Base-by-base conservation (phyloP, 2,329 filamentous ascomycete genomes). In the Penicillium rolfsii region DNA sequence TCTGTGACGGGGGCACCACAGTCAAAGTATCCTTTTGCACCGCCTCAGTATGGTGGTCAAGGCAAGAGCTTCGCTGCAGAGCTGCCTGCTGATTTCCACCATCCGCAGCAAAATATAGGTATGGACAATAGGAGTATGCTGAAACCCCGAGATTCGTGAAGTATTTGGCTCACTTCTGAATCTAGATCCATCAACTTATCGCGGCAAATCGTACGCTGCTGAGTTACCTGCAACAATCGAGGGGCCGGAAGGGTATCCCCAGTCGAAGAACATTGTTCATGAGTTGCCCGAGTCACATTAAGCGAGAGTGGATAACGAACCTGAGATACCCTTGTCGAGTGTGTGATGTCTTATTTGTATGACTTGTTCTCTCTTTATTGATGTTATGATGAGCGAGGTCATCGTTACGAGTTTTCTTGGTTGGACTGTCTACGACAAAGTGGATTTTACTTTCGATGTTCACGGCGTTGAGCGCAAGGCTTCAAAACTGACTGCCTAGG, bases 81-180 rank as follows among this genome's bases (percentile, higher is more conserved):
- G 28, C 50, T 68, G 22, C 63, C 65, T 5, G 66, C 55, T 12
- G 64, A 62, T 40, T 63, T 43, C 22, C n/a, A 54, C 8, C 52
- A 54, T 43, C 26, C 36, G 9, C 52, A 41, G 16, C 38, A 28
- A 43, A 8, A n/a, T 14, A 16, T 14, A 33, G 52, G 54, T 30
- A 57, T 55, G 50, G 36, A 30, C 4, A 41, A 14, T 36, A 22
- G 19, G 19, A 22, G 19, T 22, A 22, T 11, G 28, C 30, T 8
- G 5, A n/a, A 30, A 19, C 6, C 30, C 38, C 2, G 11, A 28
- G 26, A 36, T n/a, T 36, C 14, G 26, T 43, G 5, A n/a, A 35
- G 14, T 33, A 12, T 11, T 52, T 6, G 22, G 5, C 45, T 48
- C 4, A 48, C 26, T n/a, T 30, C 6, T 28, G 22, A 48, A 48